A percentile compares a stretch with the other conserved stretches of the same genome.
Conservation (phyloP, 148 eudicot genomes). For the Rhododendron henanense region DNA sequence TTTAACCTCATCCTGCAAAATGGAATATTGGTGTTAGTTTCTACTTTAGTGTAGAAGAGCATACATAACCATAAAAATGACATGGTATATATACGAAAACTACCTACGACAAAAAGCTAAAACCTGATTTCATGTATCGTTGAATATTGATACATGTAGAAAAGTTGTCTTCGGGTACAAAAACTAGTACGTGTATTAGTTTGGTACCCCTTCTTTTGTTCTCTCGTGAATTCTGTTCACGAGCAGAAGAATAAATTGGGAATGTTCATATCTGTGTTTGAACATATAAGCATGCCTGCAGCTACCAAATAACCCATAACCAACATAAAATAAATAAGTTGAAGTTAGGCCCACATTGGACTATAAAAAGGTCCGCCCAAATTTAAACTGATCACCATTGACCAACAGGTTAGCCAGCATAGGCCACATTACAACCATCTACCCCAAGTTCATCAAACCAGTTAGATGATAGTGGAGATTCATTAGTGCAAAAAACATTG, state of each 20-base stretch:
- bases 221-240: neutral
- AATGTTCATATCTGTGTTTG: neutral
- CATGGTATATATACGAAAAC: neutral
- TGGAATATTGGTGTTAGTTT: slow-evolving; percentile 3
- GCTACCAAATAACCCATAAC: neutral
- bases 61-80: neutral
- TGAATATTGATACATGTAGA: neutral
- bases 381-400: neutral
- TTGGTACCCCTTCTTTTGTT: neutral
- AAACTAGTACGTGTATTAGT: neutral
- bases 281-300: neutral
- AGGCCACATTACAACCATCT: neutral
- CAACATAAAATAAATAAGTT: neutral
- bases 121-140: neutral
- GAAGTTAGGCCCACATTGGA: neutral
- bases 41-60: neutral
- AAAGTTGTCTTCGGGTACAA: neutral
- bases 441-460: neutral
- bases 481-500: neutral
- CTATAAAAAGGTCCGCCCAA: neutral
- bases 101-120: neutral
- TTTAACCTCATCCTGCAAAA: slow-evolving; percentile 81
- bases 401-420: neutral
- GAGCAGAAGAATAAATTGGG: neutral
- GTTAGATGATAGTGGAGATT: neutral